Conservation (phyloP, 2,329 filamentous ascomycete species). For the Ascochyta koolunga region DNA sequence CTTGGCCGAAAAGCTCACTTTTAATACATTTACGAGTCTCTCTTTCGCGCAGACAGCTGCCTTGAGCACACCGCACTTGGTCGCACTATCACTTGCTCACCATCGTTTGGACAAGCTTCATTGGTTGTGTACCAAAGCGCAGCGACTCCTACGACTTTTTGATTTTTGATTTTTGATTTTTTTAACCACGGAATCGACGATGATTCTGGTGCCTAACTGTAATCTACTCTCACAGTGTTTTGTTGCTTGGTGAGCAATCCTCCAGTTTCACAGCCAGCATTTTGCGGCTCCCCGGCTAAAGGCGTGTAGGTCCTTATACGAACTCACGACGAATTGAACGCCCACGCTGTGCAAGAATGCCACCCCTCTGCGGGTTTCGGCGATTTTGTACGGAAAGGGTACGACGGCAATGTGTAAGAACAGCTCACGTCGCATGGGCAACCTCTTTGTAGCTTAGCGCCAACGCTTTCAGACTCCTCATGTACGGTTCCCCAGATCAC, state of each 20-base stretch:
- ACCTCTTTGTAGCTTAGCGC: neutral
- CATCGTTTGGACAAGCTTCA: neutral
- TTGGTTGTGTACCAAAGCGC: conserved; percentile 3
- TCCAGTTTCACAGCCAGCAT: conserved; percentile 5
- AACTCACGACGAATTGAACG: conserved; percentile 3
- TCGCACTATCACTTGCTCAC: neutral
- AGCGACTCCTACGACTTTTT: neutral
- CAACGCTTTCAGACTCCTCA: conserved; percentile 6
- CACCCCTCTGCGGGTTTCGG: conserved; percentile 1
- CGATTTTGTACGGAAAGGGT: neutral
- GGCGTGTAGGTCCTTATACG: conserved; percentile 5
- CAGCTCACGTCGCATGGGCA: conserved; percentile 7
- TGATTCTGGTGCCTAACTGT: neutral
- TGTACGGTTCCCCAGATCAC: neutral
- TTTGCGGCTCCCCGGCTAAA: conserved; percentile 8
- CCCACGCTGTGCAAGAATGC: conserved; percentile 10
- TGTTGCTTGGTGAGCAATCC: conserved; percentile 4
- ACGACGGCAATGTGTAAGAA: conserved; percentile 2
- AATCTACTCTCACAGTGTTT: neutral
- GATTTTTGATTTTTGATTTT: no score
- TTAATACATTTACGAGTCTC: neutral
- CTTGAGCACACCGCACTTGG: neutral
- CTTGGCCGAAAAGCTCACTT: neutral
- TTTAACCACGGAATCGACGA: neutral
- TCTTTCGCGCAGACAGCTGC: neutral